Evolutionary conservation across 306 rosid genomes (phyloP).

Genomic region (Cucurbita ficifolia): DNA sequence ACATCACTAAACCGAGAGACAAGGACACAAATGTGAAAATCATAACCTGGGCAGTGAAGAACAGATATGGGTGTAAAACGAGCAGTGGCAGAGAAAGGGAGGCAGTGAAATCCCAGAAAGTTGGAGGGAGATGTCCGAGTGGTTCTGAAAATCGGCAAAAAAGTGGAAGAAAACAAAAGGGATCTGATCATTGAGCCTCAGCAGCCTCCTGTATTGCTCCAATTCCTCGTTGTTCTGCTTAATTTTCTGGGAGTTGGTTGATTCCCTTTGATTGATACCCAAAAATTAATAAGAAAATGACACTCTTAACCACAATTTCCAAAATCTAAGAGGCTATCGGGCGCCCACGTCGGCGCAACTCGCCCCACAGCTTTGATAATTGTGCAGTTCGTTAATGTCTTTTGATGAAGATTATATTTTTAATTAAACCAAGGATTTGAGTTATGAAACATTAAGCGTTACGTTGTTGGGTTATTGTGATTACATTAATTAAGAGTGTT

Average conservation of each 20-base stretch:
- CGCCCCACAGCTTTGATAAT: background rate
- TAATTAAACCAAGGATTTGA: no score
- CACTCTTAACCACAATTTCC: background rate
- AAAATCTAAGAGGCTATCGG: background rate
- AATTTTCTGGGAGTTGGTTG: background rate
- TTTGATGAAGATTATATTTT: no score
- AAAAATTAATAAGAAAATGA: background rate
- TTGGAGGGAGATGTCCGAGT: background rate
- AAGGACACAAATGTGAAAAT: background rate
- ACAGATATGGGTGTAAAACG: background rate
- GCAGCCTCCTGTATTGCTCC: background rate
- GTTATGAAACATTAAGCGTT: no score
- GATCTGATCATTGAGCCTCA: slow-evolving; percentile 2
- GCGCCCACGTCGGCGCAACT: background rate
- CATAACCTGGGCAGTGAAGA: background rate
- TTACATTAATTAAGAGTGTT: no score
- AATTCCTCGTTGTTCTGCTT: background rate
- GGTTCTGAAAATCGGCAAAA: background rate
- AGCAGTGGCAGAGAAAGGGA: background rate
- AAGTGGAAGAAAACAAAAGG: background rate
- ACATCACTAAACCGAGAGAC: background rate
- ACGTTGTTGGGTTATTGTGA: no score
- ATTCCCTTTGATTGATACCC: background rate
- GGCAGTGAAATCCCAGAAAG: background rate
- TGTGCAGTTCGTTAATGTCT: background rate